Conservation (phyloP, 2,329 filamentous ascomycete species). For the Calonectria honghensis region DNA sequence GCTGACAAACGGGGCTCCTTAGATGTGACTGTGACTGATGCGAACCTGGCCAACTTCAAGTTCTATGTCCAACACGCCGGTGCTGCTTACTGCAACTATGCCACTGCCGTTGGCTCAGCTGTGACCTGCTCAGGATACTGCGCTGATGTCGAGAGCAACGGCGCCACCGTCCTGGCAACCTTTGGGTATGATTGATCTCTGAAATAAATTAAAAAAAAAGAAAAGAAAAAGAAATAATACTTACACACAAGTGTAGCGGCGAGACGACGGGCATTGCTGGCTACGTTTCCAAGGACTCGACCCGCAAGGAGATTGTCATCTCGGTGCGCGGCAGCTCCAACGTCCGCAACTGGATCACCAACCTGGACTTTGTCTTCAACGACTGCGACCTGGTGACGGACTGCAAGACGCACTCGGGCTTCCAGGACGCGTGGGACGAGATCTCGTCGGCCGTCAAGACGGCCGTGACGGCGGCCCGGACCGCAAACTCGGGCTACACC, state of each 20-base stretch:
- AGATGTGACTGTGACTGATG: conserved; percentile 52
- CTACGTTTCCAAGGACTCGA: conserved; percentile 70
- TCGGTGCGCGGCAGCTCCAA: conserved; percentile 76
- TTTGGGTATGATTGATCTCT: conserved; percentile 60
- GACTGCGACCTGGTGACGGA: conserved; percentile 58
- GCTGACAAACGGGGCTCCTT: background rate
- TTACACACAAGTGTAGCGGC: conserved; percentile 59
- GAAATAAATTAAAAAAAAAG: background rate
- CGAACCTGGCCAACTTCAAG: conserved; percentile 63
- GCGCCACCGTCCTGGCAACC: conserved; percentile 65
- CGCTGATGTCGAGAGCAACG: conserved; percentile 64
- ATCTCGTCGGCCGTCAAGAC: conserved; percentile 64
- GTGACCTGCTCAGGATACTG: conserved; percentile 69
- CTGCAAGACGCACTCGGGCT: conserved; percentile 75
- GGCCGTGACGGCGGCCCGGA: conserved; percentile 66
- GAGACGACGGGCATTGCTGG: conserved; percentile 67
- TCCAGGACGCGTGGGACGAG: conserved; percentile 75
- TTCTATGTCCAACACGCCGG: conserved; percentile 72
- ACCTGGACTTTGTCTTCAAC: conserved; percentile 62
- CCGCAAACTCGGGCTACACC: conserved; percentile 69
- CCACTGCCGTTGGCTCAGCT: conserved; percentile 60
- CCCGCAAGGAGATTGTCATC: conserved; percentile 73
- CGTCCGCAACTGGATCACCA: conserved; percentile 77
- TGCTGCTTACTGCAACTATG: conserved; percentile 73
- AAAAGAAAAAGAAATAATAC: background rate